Evolutionary conservation across 2,329 filamentous ascomycete genomes (phyloP).

Genomic region (Phialemoniopsis sp.): DNA sequence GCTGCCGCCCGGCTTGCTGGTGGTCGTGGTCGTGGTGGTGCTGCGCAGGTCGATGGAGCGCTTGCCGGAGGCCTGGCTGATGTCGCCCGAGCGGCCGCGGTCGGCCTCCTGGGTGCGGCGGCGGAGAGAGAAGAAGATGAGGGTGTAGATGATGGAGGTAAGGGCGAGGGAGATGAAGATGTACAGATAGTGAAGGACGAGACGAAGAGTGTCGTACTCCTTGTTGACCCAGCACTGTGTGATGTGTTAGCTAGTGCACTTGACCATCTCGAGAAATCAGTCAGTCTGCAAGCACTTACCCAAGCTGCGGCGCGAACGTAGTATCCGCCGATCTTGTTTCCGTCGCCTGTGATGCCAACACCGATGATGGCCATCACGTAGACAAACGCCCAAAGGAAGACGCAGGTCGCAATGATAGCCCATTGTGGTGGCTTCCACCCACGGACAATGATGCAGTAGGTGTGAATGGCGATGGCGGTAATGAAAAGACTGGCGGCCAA

Average conservation of each 20-base stretch:
- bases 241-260: too few species aligned
- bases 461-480: slow-evolving; percentile 52
- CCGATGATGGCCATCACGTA: slow-evolving; percentile 41
- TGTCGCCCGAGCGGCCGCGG: background rate
- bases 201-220: slow-evolving; percentile 44
- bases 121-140: slow-evolving; percentile 28
- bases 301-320: slow-evolving; percentile 53
- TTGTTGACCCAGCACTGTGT: slow-evolving; percentile 57
- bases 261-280: too few species aligned
- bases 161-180: slow-evolving; percentile 41
- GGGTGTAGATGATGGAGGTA: slow-evolving; percentile 27
- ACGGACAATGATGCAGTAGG: slow-evolving; percentile 48
- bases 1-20: slow-evolving; percentile 3
- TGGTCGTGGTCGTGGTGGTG: background rate
- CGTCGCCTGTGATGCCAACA: slow-evolving; percentile 16
- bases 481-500: slow-evolving; percentile 55
- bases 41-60: slow-evolving; percentile 1
- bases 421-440: slow-evolving; percentile 39
- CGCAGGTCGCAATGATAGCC: slow-evolving; percentile 36
- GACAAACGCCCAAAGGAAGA: slow-evolving; percentile 43
- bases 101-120: slow-evolving; percentile 5
- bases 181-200: slow-evolving; percentile 60
- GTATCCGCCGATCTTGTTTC: slow-evolving; percentile 21
- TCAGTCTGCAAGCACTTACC: too few species aligned
- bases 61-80: background rate